These are phyloP conservation scores for Lasiosphaeria hispida DNA, from an alignment of 495 filamentous ascomycete genomes.

Conservation along the genomic window DNA sequence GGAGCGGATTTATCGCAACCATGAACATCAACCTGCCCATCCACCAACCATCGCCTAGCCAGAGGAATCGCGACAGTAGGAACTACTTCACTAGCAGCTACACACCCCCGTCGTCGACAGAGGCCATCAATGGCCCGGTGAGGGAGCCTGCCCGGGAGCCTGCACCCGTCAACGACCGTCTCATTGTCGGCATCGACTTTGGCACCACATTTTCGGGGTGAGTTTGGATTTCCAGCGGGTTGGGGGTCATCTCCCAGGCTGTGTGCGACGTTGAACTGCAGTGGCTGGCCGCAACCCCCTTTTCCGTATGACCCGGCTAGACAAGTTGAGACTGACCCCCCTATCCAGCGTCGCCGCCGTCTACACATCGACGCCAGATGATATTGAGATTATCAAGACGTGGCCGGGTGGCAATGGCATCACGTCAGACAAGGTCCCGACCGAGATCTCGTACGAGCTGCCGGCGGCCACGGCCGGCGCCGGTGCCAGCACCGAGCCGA, in stretches of 20 bases:
- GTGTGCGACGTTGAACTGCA: background rate
- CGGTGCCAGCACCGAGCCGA: constrained; percentile 32
- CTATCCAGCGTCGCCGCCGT: constrained; percentile 64
- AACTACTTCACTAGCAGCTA: constrained; percentile 50
- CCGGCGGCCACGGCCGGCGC: constrained; percentile 29
- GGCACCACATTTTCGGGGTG: constrained; percentile 70
- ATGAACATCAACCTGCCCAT: constrained; percentile 53
- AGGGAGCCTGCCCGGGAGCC: constrained; percentile 50
- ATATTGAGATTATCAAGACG: constrained; percentile 77
- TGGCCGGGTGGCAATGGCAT: constrained; percentile 76
- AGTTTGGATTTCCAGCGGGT: constrained; percentile 23
- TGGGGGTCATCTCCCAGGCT: background rate
- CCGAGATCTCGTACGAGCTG: constrained; percentile 57
- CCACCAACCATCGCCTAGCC: constrained; percentile 38
- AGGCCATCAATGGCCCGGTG: constrained; percentile 55
- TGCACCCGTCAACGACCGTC: constrained; percentile 46
- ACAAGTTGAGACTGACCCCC: constrained; percentile 5
- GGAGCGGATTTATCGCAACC: constrained; percentile 7
- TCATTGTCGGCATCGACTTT: constrained; percentile 68
- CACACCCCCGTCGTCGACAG: constrained; percentile 48
- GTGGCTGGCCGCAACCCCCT: background rate
- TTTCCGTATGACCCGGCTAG: background rate
- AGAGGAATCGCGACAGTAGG: constrained; percentile 53
- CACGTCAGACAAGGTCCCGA: constrained; percentile 67
- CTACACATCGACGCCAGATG: constrained; percentile 71